phyloP scores from a whole-genome alignment of 192 early-diverging fungal genomes.

The Pecoramyces ruminantium region DNA sequence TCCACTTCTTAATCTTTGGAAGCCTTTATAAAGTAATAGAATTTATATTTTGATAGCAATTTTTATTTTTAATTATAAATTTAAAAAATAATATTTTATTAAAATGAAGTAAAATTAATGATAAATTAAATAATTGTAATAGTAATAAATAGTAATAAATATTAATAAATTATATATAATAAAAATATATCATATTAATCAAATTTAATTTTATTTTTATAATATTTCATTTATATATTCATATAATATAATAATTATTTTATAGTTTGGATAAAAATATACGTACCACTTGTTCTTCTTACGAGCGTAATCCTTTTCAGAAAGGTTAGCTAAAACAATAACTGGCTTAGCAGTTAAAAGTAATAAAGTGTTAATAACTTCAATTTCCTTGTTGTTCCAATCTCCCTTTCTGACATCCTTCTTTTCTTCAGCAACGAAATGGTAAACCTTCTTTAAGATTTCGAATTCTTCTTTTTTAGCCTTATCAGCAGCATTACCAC shows the following conservation, averaged over 20 bases:
- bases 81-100: too few relatives aligned
- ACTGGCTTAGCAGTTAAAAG: conserved; percentile 93
- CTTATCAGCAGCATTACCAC: conserved; percentile 68
- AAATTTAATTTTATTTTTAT: too few relatives aligned
- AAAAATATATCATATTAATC: too few relatives aligned
- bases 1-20: conserved; percentile 76
- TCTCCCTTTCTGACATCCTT: conserved; percentile 76
- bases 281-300: conserved; percentile 83
- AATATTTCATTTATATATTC: too few relatives aligned
- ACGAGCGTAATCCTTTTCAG: conserved; percentile 70
- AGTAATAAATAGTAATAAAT: too few relatives aligned
- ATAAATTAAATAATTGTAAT: too few relatives aligned
- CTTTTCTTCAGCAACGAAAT: conserved; percentile 54
- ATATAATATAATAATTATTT: neutral
- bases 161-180: too few relatives aligned
- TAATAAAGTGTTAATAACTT: conserved; percentile 67
- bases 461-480: conserved; percentile 79
- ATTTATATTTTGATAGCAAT: too few relatives aligned
- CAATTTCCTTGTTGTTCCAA: conserved; percentile 86
- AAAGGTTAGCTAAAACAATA: conserved; percentile 84
- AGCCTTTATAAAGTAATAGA: too few relatives aligned
- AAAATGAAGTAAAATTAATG: too few relatives aligned
- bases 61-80: too few relatives aligned
- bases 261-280: neutral
- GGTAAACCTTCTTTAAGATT: conserved; percentile 51